Conservation (phyloP, 805 yeast genomes). For the Hanseniaspora pseudoguilliermondii region DNA sequence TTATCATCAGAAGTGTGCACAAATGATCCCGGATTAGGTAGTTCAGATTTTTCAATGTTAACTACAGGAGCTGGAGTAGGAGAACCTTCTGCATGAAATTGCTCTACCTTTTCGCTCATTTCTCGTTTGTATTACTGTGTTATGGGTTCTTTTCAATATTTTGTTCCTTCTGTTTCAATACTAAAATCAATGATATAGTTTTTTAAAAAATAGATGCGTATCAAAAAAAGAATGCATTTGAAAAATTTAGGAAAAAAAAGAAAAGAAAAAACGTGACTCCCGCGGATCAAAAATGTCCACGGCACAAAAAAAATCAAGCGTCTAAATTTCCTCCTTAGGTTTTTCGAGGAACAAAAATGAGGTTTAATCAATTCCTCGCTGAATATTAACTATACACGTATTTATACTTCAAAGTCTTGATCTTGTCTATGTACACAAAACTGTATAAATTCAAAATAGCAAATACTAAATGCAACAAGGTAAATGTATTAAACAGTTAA, state of each 20-base stretch:
- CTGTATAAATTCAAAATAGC: no score
- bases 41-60: not conserved
- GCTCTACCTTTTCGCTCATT: not conserved
- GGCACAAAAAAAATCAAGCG: not conserved
- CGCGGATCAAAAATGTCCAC: no score
- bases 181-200: no score
- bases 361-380: not conserved
- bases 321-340: not conserved
- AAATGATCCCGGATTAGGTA: conserved; percentile 3
- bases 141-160: not conserved
- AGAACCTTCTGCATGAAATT: not conserved
- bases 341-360: not conserved
- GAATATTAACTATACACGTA: not conserved
- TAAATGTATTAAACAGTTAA: no score
- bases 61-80: conserved; percentile 4
- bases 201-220: no score
- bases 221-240: not conserved
- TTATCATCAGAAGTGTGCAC: conserved; percentile 47
- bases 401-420: not conserved
- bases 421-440: not conserved
- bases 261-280: not conserved
- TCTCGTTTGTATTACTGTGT: not conserved
- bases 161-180: not conserved
- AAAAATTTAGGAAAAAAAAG: not conserved
- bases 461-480: no score